Base-by-base conservation (phyloP, 2,329 filamentous ascomycete species). In the Coniella lustricola region DNA sequence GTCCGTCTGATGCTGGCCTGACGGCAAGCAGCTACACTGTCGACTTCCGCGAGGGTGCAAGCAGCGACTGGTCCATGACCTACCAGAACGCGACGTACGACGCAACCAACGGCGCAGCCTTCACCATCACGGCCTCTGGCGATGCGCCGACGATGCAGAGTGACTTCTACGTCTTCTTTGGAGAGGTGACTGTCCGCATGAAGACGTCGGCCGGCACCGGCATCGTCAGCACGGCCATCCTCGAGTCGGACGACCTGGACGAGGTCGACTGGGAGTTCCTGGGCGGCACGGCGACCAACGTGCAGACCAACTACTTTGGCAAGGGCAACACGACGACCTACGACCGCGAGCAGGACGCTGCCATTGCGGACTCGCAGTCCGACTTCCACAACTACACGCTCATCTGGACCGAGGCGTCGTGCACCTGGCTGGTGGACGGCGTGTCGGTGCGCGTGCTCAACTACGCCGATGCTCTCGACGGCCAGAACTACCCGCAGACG, bases 201-300 rank as follows among this genome's bases (percentile, higher is more conserved):
- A 84, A 87, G 63, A 77, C 85, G 9, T 82, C 87, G 5, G 76
- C 84, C 0, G 87, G 87, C 9, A 75, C 73, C 3, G 87, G 87
- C 39, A 87, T 91, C 52, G 82, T 91, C 52, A 90, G 84, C 66
- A 86, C 82, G 51, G 74, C 84, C 7, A 84, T 91, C 16, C 65
- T 93, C 51, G 82, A 88, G 63, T 90, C 85, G 0, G 84, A 90
- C 59, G 75, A 79, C 56, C 71, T 90, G 22, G 87, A 91, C 60
- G 87, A 93, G 68, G 88, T 93, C 53, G 87, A 91, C 61, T 88
- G 84, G 79, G 87, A 93, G 63, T 90, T 84, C 81, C 72, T 93
- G 20, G 87, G 88, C 42, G 81, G 79, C 40, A 75, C 83, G 54
- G 67, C 75, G 46, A 65, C 67, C n/a, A 71, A 88, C 57, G 86